Base-by-base conservation (phyloP, 2,329 filamentous ascomycete species). In the Didymella pomorum region DNA sequence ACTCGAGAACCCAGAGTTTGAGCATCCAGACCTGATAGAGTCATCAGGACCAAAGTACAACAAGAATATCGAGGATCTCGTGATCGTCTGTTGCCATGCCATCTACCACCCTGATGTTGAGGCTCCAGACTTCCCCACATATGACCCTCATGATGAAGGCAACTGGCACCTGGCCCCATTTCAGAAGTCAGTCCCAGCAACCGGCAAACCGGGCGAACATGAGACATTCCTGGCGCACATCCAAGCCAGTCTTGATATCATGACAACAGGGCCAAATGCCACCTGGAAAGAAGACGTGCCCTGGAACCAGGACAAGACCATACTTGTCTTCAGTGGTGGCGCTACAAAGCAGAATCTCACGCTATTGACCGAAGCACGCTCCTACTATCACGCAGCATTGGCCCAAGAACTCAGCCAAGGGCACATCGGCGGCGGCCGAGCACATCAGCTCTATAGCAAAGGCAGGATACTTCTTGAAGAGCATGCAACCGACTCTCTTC, bases 51-150 rank as follows among this genome's bases (percentile, higher is more conserved):
- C 54, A 26, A 72, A 61, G 42, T 74, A 74, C 58, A 56, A 73
- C 58, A 48, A 61, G 2, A 63, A 63, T 3, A 62, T 70, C 18
- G 70, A 75, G 14, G 70, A 91, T 63, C 83, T 96, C 11, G 86
- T 96, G 50, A 79, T 96, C 46, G 89, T 96, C 49, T 95, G 92
- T 80, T 93, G 92, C 74, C 92, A 96, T 78, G 90, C 87, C 26
- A 91, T 94, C 57, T 96, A 90, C 82, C 63, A 72, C 16, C 73
- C 74, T 11, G 68, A 73, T 57, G 66, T 65, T 9, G 63, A 66
- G 4, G 59, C 59, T 21, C 44, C 69, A 3, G 60, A 67, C 49
- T 72, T 77, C 31, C 66, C 71, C 2, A 60, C 73, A 7, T 52
- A 70, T 31, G 70, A 67, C 37, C 73, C 74, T 39, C 64, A 72